A percentile compares a stretch with the other conserved stretches of the same genome.
phyloP scores from a whole-genome alignment of 2,329 filamentous ascomycete species.

The Trichoderma oligosporum region DNA sequence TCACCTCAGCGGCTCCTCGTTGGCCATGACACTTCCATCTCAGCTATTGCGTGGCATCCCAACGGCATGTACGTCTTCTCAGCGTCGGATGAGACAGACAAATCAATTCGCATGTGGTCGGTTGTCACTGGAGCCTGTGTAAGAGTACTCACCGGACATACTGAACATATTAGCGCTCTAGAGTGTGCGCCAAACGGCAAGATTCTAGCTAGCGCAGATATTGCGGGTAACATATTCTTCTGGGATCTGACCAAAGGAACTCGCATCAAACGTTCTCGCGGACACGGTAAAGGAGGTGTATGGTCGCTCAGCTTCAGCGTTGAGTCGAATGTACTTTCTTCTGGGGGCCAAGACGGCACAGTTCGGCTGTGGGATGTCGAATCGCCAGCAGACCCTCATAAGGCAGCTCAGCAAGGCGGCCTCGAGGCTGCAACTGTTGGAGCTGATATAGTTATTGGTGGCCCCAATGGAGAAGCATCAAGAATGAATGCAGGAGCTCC shows the following conservation, averaged over 20 bases:
- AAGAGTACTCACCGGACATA: constrained; percentile 87
- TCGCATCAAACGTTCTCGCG: constrained; percentile 86
- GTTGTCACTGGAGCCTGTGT: constrained; percentile 83
- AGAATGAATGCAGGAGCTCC: constrained; percentile 27
- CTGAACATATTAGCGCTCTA: constrained; percentile 78
- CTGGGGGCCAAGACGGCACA: constrained; percentile 85
- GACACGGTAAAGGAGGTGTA: constrained; percentile 89
- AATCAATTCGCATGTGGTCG: constrained; percentile 96
- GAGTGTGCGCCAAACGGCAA: constrained; percentile 85
- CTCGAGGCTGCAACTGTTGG: constrained; percentile 42
- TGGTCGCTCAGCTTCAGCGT: constrained; percentile 92
- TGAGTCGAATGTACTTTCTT: constrained; percentile 85
- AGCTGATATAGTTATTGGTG: constrained; percentile 37
- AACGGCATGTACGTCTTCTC: constrained; percentile 94
- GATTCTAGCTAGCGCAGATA: constrained; percentile 85
- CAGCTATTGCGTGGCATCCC: constrained; percentile 86
- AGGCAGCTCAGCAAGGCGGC: constrained; percentile 47
- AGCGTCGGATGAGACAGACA: constrained; percentile 77
- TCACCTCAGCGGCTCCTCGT: constrained; percentile 83
- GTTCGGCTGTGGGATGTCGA: constrained; percentile 92
- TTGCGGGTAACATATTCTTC: constrained; percentile 82
- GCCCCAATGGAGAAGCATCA: constrained; percentile 30
- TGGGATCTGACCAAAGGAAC: constrained; percentile 90
- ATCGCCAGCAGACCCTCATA: constrained; percentile 62
- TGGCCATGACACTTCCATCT: constrained; percentile 91